A percentile compares a stretch with the other conserved stretches of the same genome.
Evolutionary conservation across 2,329 filamentous ascomycete genomes (phyloP).

Genomic region (Penicillium sp.): DNA sequence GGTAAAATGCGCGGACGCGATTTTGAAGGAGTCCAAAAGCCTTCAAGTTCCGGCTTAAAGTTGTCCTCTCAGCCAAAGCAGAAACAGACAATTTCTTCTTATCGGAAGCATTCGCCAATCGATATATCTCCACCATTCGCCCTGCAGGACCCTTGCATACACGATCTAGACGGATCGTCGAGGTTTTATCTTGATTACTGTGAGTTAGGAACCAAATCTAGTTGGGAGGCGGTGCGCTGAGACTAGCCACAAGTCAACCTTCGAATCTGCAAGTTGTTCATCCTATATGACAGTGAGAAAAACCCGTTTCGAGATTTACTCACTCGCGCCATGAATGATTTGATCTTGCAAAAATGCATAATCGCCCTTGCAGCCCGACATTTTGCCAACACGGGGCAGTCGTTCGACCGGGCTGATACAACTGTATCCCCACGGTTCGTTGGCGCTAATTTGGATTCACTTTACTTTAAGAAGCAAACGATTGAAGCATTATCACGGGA

Average conservation of each 20-base stretch:
- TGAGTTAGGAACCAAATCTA: constrained; percentile 10
- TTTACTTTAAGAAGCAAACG: constrained; percentile 26
- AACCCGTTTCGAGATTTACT: constrained; percentile 11
- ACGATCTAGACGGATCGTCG: constrained; percentile 8
- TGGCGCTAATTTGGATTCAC: constrained; percentile 22
- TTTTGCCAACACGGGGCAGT: neutral
- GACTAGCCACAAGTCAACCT: constrained; percentile 27
- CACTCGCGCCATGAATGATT: neutral
- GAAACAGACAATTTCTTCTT: neutral
- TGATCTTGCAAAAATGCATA: neutral
- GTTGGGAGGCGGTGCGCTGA: neutral
- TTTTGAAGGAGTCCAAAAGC: constrained; percentile 5
- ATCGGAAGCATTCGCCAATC: neutral
- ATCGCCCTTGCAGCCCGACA: neutral
- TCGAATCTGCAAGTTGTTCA: constrained; percentile 35
- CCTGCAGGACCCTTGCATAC: constrained; percentile 11
- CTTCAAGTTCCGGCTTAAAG: neutral
- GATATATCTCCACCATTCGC: constrained; percentile 3
- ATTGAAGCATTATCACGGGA: constrained; percentile 19
- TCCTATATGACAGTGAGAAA: constrained; percentile 12
- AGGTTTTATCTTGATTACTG: constrained; percentile 38
- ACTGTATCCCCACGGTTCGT: neutral
- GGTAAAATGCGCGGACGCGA: constrained; percentile 30
- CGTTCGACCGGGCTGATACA: neutral
- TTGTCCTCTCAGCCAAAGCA: neutral